phyloP scores from a whole-genome alignment of 176 grass and related monocot genomes.

The Aechmea fasciata region DNA sequence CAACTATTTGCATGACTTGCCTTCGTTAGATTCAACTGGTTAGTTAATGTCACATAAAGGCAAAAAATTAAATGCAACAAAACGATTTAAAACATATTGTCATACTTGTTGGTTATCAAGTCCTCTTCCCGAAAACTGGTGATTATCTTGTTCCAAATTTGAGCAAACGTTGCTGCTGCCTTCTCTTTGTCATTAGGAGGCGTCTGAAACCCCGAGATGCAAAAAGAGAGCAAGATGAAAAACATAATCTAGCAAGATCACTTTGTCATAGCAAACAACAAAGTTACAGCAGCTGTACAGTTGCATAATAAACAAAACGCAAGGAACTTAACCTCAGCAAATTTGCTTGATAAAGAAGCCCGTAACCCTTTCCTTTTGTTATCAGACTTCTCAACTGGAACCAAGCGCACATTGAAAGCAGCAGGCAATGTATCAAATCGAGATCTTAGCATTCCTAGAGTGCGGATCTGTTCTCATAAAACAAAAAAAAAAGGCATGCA shows the following conservation, averaged over 20 bases:
- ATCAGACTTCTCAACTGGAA: conserved; percentile 51
- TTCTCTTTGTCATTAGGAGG: conserved; percentile 45
- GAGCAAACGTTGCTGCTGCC: conserved; percentile 73
- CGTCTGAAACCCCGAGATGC: conserved; percentile 36
- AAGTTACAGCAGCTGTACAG: conserved; percentile 10
- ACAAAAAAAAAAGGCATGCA: conserved; percentile 13
- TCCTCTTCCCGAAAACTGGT: conserved; percentile 92
- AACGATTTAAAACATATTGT: conserved; percentile 1
- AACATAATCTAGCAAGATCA: conserved; percentile 1
- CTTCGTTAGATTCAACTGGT: conserved; percentile 52
- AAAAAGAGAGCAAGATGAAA: conserved; percentile 3
- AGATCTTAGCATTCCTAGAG: conserved; percentile 90
- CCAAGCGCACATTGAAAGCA: conserved; percentile 62
- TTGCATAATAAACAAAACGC: conserved; percentile 12
- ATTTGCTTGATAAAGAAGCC: conserved; percentile 64
- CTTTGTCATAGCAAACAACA: conserved; percentile 7
- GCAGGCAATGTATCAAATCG: conserved; percentile 68
- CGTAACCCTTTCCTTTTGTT: conserved; percentile 58
- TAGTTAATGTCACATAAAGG: conserved; percentile 2
- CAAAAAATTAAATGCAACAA: conserved; percentile 10
- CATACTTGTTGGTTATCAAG: conserved; percentile 65
- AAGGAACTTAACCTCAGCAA: conserved; percentile 41
- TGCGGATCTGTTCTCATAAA: conserved; percentile 58
- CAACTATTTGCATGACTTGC: conserved; percentile 95
- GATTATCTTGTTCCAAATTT: conserved; percentile 97